Percentiles rank a stretch among this genome's conserved stretches.
phyloP scores from a whole-genome alignment of 2,329 filamentous ascomycete genomes.

The Xylaria sp. region DNA sequence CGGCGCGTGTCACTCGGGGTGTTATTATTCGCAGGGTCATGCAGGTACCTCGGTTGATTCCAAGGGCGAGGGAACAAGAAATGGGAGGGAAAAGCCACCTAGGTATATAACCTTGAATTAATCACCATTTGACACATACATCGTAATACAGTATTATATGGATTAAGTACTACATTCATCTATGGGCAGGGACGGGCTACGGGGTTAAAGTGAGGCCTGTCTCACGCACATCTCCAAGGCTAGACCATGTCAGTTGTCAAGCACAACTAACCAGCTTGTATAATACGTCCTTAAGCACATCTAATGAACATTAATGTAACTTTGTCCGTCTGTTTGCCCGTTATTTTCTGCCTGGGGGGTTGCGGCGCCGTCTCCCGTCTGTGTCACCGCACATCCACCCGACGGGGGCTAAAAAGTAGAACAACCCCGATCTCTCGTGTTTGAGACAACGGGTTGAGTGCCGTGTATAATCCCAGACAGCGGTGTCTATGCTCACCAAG shows the following conservation, averaged over 20 bases:
- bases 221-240: neutral
- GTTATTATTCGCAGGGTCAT: too few relatives aligned
- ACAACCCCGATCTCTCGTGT: neutral
- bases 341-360: too few relatives aligned
- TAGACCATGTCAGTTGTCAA: neutral
- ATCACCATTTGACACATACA: too few relatives aligned
- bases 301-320: too few relatives aligned
- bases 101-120: too few relatives aligned
- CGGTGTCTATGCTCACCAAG: neutral
- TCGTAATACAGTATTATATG: too few relatives aligned
- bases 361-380: neutral
- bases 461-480: neutral
- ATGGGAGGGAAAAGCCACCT: neutral
- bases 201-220: neutral
- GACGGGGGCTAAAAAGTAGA: neutral
- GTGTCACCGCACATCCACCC: neutral
- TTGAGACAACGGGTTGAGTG: neutral
- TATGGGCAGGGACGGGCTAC: neutral
- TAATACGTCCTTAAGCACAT: too few relatives aligned
- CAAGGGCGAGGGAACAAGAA: neutral
- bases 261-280: neutral
- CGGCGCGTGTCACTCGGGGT: too few relatives aligned
- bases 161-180: neutral
- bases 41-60: neutral
- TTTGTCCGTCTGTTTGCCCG: too few relatives aligned